Base-by-base conservation (phyloP, 495 filamentous ascomycete species). In the Penicilliopsis zonata region DNA sequence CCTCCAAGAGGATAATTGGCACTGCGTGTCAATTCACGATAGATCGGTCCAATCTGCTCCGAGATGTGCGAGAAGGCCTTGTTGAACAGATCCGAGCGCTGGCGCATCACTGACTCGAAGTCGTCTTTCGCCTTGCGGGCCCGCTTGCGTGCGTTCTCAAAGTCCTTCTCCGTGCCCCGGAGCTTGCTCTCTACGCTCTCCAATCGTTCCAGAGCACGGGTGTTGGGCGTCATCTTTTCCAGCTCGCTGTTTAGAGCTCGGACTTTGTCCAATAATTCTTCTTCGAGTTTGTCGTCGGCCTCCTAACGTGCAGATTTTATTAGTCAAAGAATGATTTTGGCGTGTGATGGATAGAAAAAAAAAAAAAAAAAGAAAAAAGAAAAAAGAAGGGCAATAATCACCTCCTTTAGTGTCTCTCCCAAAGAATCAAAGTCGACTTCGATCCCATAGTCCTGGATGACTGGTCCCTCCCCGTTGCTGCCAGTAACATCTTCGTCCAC, bases 1-100 rank as follows among this genome's bases (percentile, higher is more conserved):
- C 90, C 90, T 40, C 92, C 90, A 31, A 95, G 65, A 7, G 86
- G 86, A 49, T 86, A 85, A 9, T 77, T 74, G n/a, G 74, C 54
- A 36, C 79, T 84, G 26, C 82, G 74, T 12, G 90, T 99, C 21
- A 99, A 70, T 43, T 96, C 92, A 45, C 86, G 85, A 62, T 99
- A 99, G 28, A 94, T 87, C 16, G 79, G 74, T 18, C 73, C 80
- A 41, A 99, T 96, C 45, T 94, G 85, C 43, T 94, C 86, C 9
- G 81, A 82, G 51, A 99, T 99, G 52, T 99, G 90, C 16, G 69
- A 65, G 61, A 94, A 96, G 32, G 90, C 90, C 52, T 82, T 86
- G 61, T 83, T 86, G 70, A 99, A 99, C 22, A 94, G 69, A 31
- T 90, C 83, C 41, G 78, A 83, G 6, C 90, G 83, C 57, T 77